Percentiles rank a stretch among this genome's conserved stretches.
These are phyloP conservation scores for Arbutus unedo DNA, from an alignment of 148 eudicot species.

Conservation along the genomic window DNA sequence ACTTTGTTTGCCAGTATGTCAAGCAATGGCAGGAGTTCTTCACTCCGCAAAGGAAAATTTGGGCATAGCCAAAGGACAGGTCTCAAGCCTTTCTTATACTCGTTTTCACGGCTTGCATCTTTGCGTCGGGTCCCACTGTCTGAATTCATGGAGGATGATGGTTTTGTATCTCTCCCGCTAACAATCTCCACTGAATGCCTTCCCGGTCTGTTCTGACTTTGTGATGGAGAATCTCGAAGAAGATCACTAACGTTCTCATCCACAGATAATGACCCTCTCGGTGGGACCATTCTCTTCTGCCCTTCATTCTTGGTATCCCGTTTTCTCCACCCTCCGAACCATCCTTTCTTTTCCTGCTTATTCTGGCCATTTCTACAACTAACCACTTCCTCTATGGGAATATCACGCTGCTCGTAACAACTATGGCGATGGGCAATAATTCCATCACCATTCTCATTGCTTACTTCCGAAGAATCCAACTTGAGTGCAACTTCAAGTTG, in stretches of 20 bases:
- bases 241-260: conserved; percentile 45
- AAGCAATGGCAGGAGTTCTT: conserved; percentile 83
- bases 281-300: conserved; percentile 39
- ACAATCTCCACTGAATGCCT: conserved; percentile 60
- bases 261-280: conserved; percentile 51
- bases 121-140: conserved; percentile 33
- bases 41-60: conserved; percentile 62
- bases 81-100: conserved; percentile 88
- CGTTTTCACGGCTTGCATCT: conserved; percentile 61
- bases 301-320: conserved; percentile 54
- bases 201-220: conserved; percentile 38
- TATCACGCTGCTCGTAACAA: conserved; percentile 54
- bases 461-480: conserved; percentile 47
- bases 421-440: conserved; percentile 54
- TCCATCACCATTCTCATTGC: conserved; percentile 42
- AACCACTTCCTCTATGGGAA: conserved; percentile 50
- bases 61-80: conserved; percentile 83
- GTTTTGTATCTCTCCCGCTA: conserved; percentile 42
- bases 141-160: conserved; percentile 33
- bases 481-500: conserved; percentile 85
- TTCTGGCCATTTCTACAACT: conserved; percentile 34
- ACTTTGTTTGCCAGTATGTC: conserved; percentile 92
- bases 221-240: conserved; percentile 47
- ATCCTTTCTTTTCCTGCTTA: conserved; percentile 72
- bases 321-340: conserved; percentile 87